Evolutionary conservation across 1,284 basidiomycete genomes (phyloP), one percentile per base, ranked within the genome.

Genomic region (Moesziomyces antarcticus): DNA sequence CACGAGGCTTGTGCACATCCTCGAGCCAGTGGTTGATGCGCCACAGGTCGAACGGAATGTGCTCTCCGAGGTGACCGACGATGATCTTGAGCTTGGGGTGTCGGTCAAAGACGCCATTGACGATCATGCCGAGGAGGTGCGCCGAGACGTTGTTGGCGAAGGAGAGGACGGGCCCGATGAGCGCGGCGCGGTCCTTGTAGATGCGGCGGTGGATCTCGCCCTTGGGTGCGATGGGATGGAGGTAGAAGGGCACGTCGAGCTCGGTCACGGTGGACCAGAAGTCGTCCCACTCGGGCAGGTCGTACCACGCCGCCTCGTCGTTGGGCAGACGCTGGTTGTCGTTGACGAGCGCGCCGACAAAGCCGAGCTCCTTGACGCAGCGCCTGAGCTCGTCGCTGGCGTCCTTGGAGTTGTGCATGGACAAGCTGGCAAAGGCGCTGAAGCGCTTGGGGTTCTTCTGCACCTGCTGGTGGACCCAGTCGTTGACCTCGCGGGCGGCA

Each of bases 21-120:
- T 83, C 77, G 55, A 81, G 78, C 82, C 82, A 83, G 75, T 82
- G 81, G 69, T 84, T 77, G 74, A 82, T 82, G 25, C 82, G 67
- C 82, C 81, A 82, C 50, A 84, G 67, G 63, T 84, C 82, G 25
- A 82, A 80, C 10, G 81, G 80, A 43, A 84, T 78, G 66, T 83
- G 81, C 69, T 84, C 82, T 69, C 82, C 82, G 16, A 84, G 77
- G 73, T 84, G 82, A 33, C 82, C 82, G n/a, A 84, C 78, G 41
- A 84, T 84, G 57, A 84, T 76, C 71, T 82, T 81, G 66, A 84
- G 82, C 76, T 84, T 84, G 18, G 82, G 83, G 71, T 81, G 79
- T 22, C 83, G 79, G 77, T 84, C 83, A 35, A 84, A 84, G 20
- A 84, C 83, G 41, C 83, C 83, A 67, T 84, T 84, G 72, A 79